Evolutionary conservation across 352 stramenopile species (phyloP).

Genomic region (Halophytophthora batemanensis): DNA sequence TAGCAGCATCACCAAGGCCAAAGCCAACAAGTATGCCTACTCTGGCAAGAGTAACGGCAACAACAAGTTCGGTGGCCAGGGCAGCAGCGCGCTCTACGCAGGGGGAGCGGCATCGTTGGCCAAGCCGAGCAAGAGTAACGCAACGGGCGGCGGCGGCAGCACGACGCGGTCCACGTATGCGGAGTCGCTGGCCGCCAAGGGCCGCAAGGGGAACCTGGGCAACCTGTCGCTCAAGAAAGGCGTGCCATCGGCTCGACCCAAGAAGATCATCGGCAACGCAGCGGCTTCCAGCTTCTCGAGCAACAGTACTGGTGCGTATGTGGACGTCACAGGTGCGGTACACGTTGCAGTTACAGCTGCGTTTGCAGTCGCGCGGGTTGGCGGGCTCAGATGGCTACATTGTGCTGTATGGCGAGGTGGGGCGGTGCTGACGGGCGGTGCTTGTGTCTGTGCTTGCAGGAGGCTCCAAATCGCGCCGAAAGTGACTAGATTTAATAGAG

Average conservation of each 20-base stretch:
- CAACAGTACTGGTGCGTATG: slow-evolving; percentile 16
- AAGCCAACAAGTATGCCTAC: slow-evolving; percentile 29
- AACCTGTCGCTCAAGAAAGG: slow-evolving; percentile 20
- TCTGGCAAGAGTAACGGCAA: slow-evolving; percentile 21
- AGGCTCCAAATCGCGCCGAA: slow-evolving; percentile 27
- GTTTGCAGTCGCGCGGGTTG: too few relatives aligned
- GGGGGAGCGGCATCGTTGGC: slow-evolving; percentile 14
- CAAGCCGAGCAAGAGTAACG: slow-evolving; percentile 24
- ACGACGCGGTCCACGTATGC: slow-evolving; percentile 35
- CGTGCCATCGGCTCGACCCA: slow-evolving; percentile 22
- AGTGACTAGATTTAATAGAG: slow-evolving; percentile 14
- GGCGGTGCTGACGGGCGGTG: too few relatives aligned
- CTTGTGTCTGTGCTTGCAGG: neutral
- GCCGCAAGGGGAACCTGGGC: slow-evolving; percentile 22
- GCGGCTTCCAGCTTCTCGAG: too few relatives aligned
- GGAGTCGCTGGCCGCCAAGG: slow-evolving; percentile 21
- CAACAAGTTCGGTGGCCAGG: slow-evolving; percentile 23
- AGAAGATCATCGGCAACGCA: slow-evolving; percentile 14
- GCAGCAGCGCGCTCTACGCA: slow-evolving; percentile 16
- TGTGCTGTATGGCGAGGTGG: neutral
- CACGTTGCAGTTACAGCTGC: slow-evolving; percentile 19
- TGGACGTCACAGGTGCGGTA: slow-evolving; percentile 22
- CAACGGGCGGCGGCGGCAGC: slow-evolving; percentile 26
- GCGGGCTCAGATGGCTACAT: slow-evolving; percentile 9
- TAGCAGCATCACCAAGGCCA: slow-evolving; percentile 16